Evolutionary conservation across 257 asterid genomes (phyloP).

Genomic region (Ehretia macrophylla): DNA sequence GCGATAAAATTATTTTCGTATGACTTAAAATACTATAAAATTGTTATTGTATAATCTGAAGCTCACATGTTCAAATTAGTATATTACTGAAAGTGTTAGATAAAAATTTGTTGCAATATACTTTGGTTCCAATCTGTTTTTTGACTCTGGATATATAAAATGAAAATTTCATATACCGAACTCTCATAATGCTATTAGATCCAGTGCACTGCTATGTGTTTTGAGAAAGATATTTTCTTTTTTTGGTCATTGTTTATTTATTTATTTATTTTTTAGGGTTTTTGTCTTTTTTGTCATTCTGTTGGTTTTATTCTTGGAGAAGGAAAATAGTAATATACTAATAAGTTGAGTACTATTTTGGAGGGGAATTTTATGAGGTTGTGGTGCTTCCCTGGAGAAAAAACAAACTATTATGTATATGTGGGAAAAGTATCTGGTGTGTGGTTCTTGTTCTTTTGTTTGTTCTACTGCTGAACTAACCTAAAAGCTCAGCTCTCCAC

Average conservation of each 20-base stretch:
- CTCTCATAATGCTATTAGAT: no score
- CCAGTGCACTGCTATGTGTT: background rate
- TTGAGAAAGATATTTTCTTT: background rate
- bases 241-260: background rate
- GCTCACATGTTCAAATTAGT: no score
- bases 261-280: no score
- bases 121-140: no score
- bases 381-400: conserved; percentile 35
- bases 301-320: conserved; percentile 6
- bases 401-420: conserved; percentile 25
- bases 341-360: conserved; percentile 8
- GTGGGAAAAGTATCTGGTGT: conserved; percentile 27
- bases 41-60: no score
- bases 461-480: conserved; percentile 15
- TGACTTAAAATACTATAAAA: no score
- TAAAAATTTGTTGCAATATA: no score
- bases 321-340: conserved; percentile 1
- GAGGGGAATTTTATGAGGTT: conserved; percentile 54
- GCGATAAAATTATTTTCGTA: no score
- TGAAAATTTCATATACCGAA: no score
- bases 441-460: conserved; percentile 33
- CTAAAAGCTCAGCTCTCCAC: conserved; percentile 17
- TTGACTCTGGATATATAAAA: no score
- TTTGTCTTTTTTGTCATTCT: background rate
- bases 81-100: no score